phyloP scores from a whole-genome alignment of 305 asterid genomes.

The Striga hermonthica region DNA sequence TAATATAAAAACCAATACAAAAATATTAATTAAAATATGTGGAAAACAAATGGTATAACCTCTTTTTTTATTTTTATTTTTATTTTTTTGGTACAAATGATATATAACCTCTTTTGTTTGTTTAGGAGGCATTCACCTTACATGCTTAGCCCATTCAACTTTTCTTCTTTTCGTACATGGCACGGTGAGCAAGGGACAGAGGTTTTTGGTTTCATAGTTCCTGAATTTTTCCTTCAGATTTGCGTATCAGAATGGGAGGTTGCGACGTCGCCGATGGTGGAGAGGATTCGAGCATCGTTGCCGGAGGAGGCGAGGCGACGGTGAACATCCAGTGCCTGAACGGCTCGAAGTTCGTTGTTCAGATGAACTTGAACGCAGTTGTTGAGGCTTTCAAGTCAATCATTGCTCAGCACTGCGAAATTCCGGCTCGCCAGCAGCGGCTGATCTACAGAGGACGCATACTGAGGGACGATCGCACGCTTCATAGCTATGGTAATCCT shows the following conservation, averaged over 20 bases:
- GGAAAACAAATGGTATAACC: no score
- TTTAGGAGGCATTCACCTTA: no score
- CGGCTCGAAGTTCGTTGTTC: conserved; percentile 23
- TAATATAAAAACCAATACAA: no score
- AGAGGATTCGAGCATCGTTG: conserved; percentile 25
- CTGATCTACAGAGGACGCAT: conserved; percentile 30
- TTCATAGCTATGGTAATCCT: conserved; percentile 23
- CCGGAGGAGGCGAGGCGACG: background rate
- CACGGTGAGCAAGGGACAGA: no score
- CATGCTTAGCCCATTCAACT: no score
- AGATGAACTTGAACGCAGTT: conserved; percentile 23
- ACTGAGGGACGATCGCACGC: conserved; percentile 31
- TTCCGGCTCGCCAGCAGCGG: conserved; percentile 28
- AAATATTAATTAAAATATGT: no score
- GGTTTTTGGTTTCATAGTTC: background rate
- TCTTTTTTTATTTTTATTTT: no score
- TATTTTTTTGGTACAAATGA: no score
- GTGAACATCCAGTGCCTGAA: conserved; percentile 22
- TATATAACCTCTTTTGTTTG: no score
- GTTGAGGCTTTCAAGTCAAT: conserved; percentile 25
- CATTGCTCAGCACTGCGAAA: conserved; percentile 22
- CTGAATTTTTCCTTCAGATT: background rate
- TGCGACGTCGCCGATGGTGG: conserved; percentile 20
- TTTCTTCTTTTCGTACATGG: no score
- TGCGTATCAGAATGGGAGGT: conserved; percentile 20